Conservation (phyloP, 2,329 filamentous ascomycete genomes). For the Pseudogymnoascus sp. region DNA sequence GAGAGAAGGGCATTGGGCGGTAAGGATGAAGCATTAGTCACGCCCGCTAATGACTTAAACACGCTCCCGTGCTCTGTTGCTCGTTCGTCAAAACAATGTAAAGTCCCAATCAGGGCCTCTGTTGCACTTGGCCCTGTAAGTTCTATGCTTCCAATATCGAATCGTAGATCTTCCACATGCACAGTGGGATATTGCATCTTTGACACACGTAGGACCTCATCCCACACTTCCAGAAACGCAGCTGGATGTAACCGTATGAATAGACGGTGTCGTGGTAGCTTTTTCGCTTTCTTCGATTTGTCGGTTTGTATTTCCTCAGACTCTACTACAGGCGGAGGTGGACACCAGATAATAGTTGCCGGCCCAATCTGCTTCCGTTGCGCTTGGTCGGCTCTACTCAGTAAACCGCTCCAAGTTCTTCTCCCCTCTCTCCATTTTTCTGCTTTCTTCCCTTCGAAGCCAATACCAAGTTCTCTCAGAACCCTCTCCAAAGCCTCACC, state of each 20-base stretch:
- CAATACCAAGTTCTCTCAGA: conserved; percentile 56
- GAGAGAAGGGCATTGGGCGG: conserved; percentile 61
- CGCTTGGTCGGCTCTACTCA: conserved; percentile 47
- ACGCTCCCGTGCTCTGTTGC: conserved; percentile 36
- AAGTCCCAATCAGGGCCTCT: conserved; percentile 62
- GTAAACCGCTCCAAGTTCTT: conserved; percentile 48
- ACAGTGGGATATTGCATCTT: conserved; percentile 55
- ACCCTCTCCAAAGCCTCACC: conserved; percentile 55
- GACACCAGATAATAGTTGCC: conserved; percentile 68
- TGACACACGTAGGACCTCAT: conserved; percentile 46
- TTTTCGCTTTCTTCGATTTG: conserved; percentile 31
- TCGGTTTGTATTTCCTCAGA: conserved; percentile 18
- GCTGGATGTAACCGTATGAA: conserved; percentile 77
- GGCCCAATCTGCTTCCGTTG: conserved; percentile 56
- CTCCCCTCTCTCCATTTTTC: conserved; percentile 62
- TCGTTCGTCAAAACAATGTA: conserved; percentile 43
- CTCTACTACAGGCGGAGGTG: conserved; percentile 22
- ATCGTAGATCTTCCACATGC: conserved; percentile 56
- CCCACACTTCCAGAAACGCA: conserved; percentile 60
- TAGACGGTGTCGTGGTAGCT: conserved; percentile 34
- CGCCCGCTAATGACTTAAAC: conserved; percentile 44
- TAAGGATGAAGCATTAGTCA: conserved; percentile 61
- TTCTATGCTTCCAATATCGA: conserved; percentile 65
- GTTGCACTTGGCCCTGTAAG: conserved; percentile 66
- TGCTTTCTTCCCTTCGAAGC: conserved; percentile 49